Evolutionary conservation across 2,329 filamentous ascomycete species (phyloP), one percentile per base, ranked within the genome.

Genomic region (Fusarium fujikuroi): DNA sequence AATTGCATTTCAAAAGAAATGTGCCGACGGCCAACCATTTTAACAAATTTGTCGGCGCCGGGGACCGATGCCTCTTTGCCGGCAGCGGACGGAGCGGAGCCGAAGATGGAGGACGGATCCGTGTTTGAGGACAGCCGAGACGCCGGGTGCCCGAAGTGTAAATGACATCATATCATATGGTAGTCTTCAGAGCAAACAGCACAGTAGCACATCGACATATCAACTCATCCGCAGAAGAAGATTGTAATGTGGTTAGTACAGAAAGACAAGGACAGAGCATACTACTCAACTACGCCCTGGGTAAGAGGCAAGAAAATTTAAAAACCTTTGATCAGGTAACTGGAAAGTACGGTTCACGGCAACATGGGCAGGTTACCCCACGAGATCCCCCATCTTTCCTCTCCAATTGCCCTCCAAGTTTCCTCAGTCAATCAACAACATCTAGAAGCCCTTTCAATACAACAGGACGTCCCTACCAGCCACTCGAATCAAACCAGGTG

Each of bases 331-430:
- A 52, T 34, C 36, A 47, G 44, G 44, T 21, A 30, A 28, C 25
- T 16, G 42, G 32, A 19, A 23, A 60, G 36, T 42, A 37, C 43
- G 19, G 43, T n/a, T 60, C 28, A 60, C 12, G 28, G 10, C 63
- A 61, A 39, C 34, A 61, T 30, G 36, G 37, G n/a, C 72, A 75
- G 56, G 67, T 66, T 75, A 68, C 72, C 74, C 74, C 74, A 50
- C 64, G 64, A 49, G 57, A 67, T 63, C 62, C 62, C 40, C 62
- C 63, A 37, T 71, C 56, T 53, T 50, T 49, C 23, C 70, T 52
- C 60, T 53, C 60, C 53, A 68, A 63, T 68, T 68, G 32, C 39
- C 42, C 9, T 49, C 37, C 10, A 32, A 12, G 32, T 14, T 32
- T 32, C 40, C 8, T 59, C 12, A 18, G 37, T 63, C 23, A 36